phyloP scores from a whole-genome alignment of 768 basidiomycete genomes.

The Pleurotus platypus region DNA sequence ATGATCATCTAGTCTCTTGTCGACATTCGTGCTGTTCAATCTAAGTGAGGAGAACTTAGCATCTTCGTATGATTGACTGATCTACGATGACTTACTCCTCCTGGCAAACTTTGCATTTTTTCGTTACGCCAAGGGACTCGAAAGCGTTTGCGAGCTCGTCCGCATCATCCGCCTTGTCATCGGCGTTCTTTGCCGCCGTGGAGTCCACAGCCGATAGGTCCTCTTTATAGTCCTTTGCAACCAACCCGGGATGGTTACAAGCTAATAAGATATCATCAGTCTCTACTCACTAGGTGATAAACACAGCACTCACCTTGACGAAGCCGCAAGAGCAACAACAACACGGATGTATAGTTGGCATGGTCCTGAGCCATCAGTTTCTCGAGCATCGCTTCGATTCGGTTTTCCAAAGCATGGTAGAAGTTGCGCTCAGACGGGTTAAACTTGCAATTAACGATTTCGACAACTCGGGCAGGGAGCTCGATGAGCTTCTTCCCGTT shows the following conservation, averaged over 20 bases:
- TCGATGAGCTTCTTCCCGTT: conserved; percentile 83
- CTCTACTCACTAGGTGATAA: not conserved
- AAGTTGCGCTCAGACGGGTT: conserved; percentile 74
- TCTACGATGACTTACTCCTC: conserved; percentile 43
- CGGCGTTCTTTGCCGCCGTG: conserved; percentile 45
- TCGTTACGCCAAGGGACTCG: conserved; percentile 62
- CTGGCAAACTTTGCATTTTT: conserved; percentile 80
- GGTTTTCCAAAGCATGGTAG: conserved; percentile 67
- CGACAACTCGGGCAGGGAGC: conserved; percentile 70
- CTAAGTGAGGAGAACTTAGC: not conserved
- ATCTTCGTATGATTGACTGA: not conserved
- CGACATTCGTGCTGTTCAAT: conserved; percentile 1
- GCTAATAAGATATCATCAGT: conserved; percentile 39
- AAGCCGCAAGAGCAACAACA: conserved; percentile 72
- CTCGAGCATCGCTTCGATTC: conserved; percentile 65
- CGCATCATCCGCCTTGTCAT: conserved; percentile 52
- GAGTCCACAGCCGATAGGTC: conserved; percentile 80
- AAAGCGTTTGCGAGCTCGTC: conserved; percentile 79
- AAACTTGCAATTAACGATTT: conserved; percentile 75
- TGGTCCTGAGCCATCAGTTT: conserved; percentile 55
- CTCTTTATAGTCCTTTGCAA: conserved; percentile 68
- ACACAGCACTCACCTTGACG: conserved; percentile 68
- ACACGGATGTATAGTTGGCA: conserved; percentile 62
- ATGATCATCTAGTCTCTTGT: conserved; percentile 38
- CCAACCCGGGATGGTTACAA: conserved; percentile 85